Evolutionary conservation across 345 rosid genomes (phyloP).

Genomic region (thale cress (Arabidopsis thaliana)): DNA sequence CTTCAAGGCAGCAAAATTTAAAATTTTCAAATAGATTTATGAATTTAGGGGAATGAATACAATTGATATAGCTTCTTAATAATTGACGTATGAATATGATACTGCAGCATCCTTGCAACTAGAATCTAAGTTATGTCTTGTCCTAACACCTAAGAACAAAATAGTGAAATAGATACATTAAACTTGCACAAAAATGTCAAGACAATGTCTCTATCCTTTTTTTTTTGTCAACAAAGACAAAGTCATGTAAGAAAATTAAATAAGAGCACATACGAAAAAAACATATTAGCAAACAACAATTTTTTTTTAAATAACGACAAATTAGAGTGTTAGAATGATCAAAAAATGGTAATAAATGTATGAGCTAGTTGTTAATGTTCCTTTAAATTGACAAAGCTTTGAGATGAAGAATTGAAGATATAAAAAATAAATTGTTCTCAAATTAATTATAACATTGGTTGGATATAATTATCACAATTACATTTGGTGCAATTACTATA

Average conservation of each 20-base stretch:
- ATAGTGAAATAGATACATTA: constrained; percentile 6
- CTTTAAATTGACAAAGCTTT: background rate
- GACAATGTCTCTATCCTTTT: background rate
- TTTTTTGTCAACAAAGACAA: constrained; percentile 18
- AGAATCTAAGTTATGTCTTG: constrained; percentile 15
- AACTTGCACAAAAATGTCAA: constrained; percentile 12
- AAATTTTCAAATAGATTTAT: background rate
- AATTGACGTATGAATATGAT: constrained; percentile 11
- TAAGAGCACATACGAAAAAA: background rate
- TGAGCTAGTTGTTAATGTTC: background rate
- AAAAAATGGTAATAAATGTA: background rate
- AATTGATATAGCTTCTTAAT: background rate
- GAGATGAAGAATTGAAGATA: background rate
- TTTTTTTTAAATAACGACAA: no score
- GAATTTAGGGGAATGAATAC: background rate
- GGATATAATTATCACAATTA: background rate
- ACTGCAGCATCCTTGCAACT: background rate
- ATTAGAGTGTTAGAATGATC: no score
- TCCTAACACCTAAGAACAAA: constrained; percentile 3
- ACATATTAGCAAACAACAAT: no score
- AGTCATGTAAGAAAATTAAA: background rate
- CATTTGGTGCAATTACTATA: background rate
- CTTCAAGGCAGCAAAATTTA: background rate
- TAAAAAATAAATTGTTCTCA: background rate
- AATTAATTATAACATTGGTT: background rate